These are phyloP conservation scores for Aspergillus melleus DNA, from an alignment of 2,329 filamentous ascomycete species.

Conservation along the genomic window DNA sequence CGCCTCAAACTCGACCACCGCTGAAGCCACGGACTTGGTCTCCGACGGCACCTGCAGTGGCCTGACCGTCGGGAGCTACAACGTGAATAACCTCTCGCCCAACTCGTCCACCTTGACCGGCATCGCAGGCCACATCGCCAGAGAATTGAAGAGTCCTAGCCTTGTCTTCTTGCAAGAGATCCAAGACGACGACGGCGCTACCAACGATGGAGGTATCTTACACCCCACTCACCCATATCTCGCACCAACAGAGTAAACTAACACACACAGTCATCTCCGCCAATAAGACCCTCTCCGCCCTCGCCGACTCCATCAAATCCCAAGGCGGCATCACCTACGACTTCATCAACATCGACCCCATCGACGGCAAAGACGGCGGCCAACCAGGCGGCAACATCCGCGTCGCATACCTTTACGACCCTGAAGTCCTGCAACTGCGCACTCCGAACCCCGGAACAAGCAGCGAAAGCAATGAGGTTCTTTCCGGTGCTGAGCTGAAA, in stretches of 20 bases:
- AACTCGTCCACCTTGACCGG: slow-evolving; percentile 55
- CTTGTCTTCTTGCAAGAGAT: slow-evolving; percentile 70
- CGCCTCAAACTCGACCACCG: slow-evolving; percentile 44
- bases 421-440: slow-evolving; percentile 59
- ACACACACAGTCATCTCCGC: slow-evolving; percentile 47
- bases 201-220: slow-evolving; percentile 56
- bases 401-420: slow-evolving; percentile 67
- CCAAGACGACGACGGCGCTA: slow-evolving; percentile 65
- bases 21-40: slow-evolving; percentile 55
- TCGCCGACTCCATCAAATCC: slow-evolving; percentile 54
- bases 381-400: slow-evolving; percentile 72
- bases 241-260: background rate
- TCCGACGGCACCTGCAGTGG: slow-evolving; percentile 55
- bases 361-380: slow-evolving; percentile 64
- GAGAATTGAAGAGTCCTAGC: slow-evolving; percentile 63
- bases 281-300: slow-evolving; percentile 59
- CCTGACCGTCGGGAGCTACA: slow-evolving; percentile 67
- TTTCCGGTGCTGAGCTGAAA: slow-evolving; percentile 59
- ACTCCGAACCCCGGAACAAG: slow-evolving; percentile 58
- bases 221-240: background rate
- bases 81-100: slow-evolving; percentile 67
- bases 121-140: slow-evolving; percentile 65
- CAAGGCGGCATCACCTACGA: slow-evolving; percentile 56
- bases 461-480: slow-evolving; percentile 58
- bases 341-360: slow-evolving; percentile 61